Evolutionary conservation across 2,329 filamentous ascomycete species (phyloP), one percentile per base, ranked within the genome.

Genomic region (Diaporthe caulivora): DNA sequence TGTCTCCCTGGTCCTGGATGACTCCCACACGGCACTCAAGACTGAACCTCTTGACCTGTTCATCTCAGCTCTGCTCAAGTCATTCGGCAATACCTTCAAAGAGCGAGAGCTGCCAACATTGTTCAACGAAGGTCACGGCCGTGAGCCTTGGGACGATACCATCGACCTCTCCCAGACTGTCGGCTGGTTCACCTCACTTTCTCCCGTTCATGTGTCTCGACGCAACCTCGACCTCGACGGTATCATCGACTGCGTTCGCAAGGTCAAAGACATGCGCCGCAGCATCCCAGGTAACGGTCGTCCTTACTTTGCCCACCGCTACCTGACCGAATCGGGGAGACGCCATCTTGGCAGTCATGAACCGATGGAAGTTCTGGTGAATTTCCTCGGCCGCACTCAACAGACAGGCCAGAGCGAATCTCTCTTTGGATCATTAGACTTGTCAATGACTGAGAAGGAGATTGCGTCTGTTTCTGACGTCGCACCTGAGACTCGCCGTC

Each of bases 111-210:
- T 60, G 2, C 57, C 57, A 60, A 60, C 57, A 2, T 21, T 60
- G 34, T 60, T 60, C n/a, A 60, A 60, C 15, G 57, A 60, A 42
- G 57, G 57, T 11, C 57, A 60, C n/a, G 57, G 57, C 15, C 57
- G 57, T 26, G 57, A 60, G n/a, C 34, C 57, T 60, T 60, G 57
- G 57, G 57, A 60, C 15, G 57, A 42, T 21, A 3, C n/a, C 37
- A 60, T 60, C 9, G 57, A 60, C 15, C 13, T 60, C 15, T 60
- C 57, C 2, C 34, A 60, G 21, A 60, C 57, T 18, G 57, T 60
- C 2, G 57, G 57, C 26, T 60, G 57, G 57, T 60, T 60, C n/a
- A 60, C 57, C 57, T 60, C 57, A 42, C 57, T 60, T 60, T 60
- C n/a, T 42, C 57, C 57, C 37, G 10, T 60, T 18, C 34, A 42